These are phyloP conservation scores for Hylodesmum podocarpum DNA, from an alignment of 306 rosid species.

Conservation along the genomic window DNA sequence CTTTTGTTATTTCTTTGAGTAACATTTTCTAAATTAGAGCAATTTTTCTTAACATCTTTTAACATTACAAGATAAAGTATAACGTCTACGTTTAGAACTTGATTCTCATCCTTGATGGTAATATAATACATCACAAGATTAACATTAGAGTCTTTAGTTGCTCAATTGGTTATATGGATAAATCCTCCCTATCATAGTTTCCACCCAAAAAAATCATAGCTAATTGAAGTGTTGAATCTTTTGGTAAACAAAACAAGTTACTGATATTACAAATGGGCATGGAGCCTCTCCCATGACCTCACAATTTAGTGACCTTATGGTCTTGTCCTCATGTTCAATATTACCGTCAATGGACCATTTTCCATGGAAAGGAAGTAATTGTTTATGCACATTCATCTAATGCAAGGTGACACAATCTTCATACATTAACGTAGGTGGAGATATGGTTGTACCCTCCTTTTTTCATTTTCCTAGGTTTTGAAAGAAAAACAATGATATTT, in stretches of 20 bases:
- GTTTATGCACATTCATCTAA: conserved; percentile 43
- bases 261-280: conserved; percentile 54
- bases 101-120: neutral
- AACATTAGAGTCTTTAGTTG: conserved; percentile 13
- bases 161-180: conserved; percentile 45
- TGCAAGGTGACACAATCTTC: conserved; percentile 59
- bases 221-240: conserved; percentile 10
- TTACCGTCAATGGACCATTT: conserved; percentile 46
- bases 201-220: conserved; percentile 58
- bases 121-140: conserved; percentile 41
- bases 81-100: neutral
- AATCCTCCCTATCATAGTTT: conserved; percentile 56
- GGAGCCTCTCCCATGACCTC: conserved; percentile 48
- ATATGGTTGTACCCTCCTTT: conserved; percentile 40
- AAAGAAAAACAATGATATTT: conserved; percentile 34
- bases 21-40: neutral
- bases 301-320: conserved; percentile 39
- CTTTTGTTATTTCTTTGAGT: neutral
- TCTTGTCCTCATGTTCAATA: conserved; percentile 43
- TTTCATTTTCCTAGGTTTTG: conserved; percentile 24
- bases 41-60: conserved; percentile 1
- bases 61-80: conserved; percentile 32
- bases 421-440: conserved; percentile 47
- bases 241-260: conserved; percentile 17
- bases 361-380: conserved; percentile 53